Evolutionary conservation across 306 rosid species (phyloP).

Genomic region (Spatholobus suberectus): DNA sequence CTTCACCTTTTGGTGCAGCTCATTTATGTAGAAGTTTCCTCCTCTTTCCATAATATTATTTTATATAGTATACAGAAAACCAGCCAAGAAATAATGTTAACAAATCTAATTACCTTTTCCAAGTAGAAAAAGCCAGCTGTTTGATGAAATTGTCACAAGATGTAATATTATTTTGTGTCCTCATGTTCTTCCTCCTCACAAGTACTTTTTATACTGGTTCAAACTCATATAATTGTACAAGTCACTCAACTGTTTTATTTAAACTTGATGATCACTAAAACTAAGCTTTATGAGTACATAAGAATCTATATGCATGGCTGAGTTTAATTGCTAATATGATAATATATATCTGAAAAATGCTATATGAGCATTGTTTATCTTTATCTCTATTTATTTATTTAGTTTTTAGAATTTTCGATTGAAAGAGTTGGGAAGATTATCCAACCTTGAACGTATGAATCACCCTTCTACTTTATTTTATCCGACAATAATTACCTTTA

Average conservation of each 20-base stretch:
- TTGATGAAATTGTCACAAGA: conserved; percentile 34
- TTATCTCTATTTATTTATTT: neutral
- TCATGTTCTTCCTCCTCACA: neutral
- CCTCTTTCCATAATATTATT: conserved; percentile 36
- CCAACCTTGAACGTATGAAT: neutral
- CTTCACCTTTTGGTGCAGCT: conserved; percentile 45
- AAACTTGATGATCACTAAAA: neutral
- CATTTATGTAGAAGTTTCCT: conserved; percentile 46
- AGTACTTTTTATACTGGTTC: neutral
- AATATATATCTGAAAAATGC: too few species aligned
- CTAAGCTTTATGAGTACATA: neutral
- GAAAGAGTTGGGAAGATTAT: neutral
- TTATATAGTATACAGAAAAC: conserved; percentile 7
- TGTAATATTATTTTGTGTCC: neutral
- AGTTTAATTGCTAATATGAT: too few species aligned
- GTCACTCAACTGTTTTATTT: neutral
- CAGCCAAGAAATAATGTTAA: conserved; percentile 44
- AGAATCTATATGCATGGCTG: neutral
- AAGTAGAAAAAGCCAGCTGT: conserved; percentile 40
- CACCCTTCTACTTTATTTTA: neutral
- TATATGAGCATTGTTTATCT: neutral
- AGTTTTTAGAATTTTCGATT: neutral
- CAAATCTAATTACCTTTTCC: conserved; percentile 33
- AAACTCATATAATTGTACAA: neutral
- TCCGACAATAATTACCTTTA: neutral